A percentile compares a stretch with the other conserved stretches of the same genome.
phyloP scores from a whole-genome alignment of 148 eudicot genomes.

The Simmondsia chinensis region DNA sequence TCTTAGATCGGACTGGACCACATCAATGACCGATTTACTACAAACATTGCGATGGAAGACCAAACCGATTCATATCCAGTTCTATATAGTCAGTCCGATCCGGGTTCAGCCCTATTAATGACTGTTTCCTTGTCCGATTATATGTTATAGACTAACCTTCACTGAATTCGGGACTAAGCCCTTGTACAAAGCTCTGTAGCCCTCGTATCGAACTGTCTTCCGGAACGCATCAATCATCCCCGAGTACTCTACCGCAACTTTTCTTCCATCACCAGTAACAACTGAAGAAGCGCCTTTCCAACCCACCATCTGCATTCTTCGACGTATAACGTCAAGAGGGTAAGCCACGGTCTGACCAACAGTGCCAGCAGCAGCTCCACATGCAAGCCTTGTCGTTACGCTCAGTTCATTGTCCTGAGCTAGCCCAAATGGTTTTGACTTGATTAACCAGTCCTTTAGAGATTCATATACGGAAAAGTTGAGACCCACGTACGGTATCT shows the following conservation, averaged over 20 bases:
- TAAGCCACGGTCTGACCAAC: conserved; percentile 89
- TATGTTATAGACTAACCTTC: conserved; percentile 43
- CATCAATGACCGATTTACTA: too few relatives aligned
- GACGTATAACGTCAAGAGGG: conserved; percentile 84
- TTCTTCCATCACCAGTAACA: conserved; percentile 61
- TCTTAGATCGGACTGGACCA: too few relatives aligned
- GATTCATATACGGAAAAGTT: conserved; percentile 92
- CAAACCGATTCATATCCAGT: too few relatives aligned
- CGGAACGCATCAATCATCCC: conserved; percentile 86
- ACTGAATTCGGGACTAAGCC: conserved; percentile 93
- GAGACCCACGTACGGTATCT: conserved; percentile 88
- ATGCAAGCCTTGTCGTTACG: conserved; percentile 74
- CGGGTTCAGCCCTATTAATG: not conserved
- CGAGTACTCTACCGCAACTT: conserved; percentile 46
- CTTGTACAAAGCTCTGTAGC: conserved; percentile 81
- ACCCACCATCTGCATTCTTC: conserved; percentile 98
- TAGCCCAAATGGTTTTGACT: conserved; percentile 49
- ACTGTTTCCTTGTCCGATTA: not conserved
- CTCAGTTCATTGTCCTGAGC: conserved; percentile 50
- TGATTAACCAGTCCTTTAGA: conserved; percentile 69
- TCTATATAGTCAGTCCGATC: not conserved
- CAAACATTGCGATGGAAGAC: not conserved
- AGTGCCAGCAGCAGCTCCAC: conserved; percentile 91
- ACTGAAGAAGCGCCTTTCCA: conserved; percentile 86
- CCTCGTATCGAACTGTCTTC: conserved; percentile 82